Percentiles rank a stretch among this genome's conserved stretches.
phyloP scores from a whole-genome alignment of 768 basidiomycete genomes.

The Cubamyces sp. region DNA sequence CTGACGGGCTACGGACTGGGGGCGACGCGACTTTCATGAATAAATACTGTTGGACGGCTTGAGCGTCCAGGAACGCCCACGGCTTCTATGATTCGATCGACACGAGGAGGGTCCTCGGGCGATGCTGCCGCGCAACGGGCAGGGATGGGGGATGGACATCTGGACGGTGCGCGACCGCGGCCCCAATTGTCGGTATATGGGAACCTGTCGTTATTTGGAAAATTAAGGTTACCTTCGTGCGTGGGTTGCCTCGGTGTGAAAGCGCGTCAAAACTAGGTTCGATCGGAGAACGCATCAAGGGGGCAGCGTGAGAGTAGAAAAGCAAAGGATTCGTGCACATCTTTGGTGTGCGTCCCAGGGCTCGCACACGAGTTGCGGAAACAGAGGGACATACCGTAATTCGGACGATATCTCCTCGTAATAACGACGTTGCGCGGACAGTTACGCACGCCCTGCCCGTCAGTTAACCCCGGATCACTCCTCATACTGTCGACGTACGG shows the following conservation, averaged over 20 bases:
- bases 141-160: neutral
- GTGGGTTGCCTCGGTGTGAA: neutral
- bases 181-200: neutral
- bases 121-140: neutral
- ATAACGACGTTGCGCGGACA: neutral
- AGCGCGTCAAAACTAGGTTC: neutral
- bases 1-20: neutral
- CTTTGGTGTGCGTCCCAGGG: too few relatives aligned
- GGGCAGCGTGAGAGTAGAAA: neutral
- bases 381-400: neutral
- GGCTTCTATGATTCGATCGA: slow-evolving; percentile 12
- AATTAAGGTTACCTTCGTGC: too few relatives aligned
- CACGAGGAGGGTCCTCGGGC: neutral
- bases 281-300: neutral
- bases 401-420: slow-evolving; percentile 1
- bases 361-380: neutral
- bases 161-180: too few relatives aligned
- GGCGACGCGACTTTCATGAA: neutral
- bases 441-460: neutral
- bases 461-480: neutral
- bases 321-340: neutral
- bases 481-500: neutral
- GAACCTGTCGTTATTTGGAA: too few relatives aligned
- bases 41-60: neutral
- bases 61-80: neutral